Percentiles rank a stretch among this genome's conserved stretches.
These are phyloP conservation scores for Botryotinia narcissicola DNA, from an alignment of 2,329 filamentous ascomycete genomes.

Conservation along the genomic window DNA sequence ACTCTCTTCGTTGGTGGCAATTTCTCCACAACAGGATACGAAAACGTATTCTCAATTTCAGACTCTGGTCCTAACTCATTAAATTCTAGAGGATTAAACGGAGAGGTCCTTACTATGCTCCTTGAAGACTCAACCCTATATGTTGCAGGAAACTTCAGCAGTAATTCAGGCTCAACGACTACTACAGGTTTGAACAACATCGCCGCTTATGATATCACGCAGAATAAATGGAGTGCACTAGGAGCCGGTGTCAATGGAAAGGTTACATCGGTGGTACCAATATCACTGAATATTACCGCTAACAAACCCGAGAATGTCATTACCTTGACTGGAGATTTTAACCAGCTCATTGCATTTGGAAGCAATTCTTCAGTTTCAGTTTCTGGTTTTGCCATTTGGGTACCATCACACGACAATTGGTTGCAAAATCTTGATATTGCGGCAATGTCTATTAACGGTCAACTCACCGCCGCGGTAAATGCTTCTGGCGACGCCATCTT, in stretches of 20 bases:
- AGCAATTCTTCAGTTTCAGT: constrained; percentile 60
- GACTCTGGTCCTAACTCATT: constrained; percentile 60
- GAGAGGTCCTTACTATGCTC: constrained; percentile 70
- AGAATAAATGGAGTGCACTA: constrained; percentile 71
- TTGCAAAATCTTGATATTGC: constrained; percentile 70
- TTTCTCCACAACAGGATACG: constrained; percentile 66
- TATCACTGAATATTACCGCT: constrained; percentile 74
- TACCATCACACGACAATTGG: constrained; percentile 83
- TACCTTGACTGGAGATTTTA: constrained; percentile 78
- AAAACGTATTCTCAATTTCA: constrained; percentile 75
- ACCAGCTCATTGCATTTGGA: constrained; percentile 65
- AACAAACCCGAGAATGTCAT: constrained; percentile 70
- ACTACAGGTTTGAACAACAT: constrained; percentile 69
- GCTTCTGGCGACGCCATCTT: constrained; percentile 65
- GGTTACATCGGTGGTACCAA: constrained; percentile 70
- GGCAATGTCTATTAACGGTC: constrained; percentile 66
- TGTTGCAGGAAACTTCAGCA: constrained; percentile 77
- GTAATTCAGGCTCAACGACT: constrained; percentile 62
- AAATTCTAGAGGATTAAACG: constrained; percentile 73
- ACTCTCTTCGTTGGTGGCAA: constrained; percentile 78
- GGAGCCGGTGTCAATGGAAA: constrained; percentile 82
- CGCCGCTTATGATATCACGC: constrained; percentile 69
- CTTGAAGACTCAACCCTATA: constrained; percentile 65
- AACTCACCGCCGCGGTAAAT: constrained; percentile 68
- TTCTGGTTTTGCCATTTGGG: constrained; percentile 85